Evolutionary conservation across 805 yeast genomes (phyloP), one percentile per base, ranked within the genome.

Genomic region (Kuraishia piskuri): DNA sequence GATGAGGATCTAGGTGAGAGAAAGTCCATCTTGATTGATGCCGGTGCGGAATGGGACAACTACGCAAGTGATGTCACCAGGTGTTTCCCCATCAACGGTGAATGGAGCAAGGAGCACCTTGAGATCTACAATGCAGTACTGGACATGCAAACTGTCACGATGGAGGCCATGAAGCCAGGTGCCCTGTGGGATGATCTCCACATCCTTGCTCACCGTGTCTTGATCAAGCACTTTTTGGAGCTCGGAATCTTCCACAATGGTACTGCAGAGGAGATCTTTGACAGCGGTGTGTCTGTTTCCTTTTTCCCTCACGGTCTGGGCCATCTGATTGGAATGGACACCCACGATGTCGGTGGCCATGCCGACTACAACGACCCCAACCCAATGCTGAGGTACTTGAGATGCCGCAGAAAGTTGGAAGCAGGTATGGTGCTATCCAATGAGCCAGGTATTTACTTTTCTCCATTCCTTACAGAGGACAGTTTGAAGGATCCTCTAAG

Each of bases 281-380:
- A 80, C 1, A 79, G 95, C 51, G 78, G 83, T 54, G 81, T 86
- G 4, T 81, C 95, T 2, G 86, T 84, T 4, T 80, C 86, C 22
- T 92, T 92, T 70, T 89, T 84, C 68, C 99, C 99, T 2, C 99
- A 94, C 64, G 99, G 99, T 0, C 73, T 94, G 54, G 99, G 99
- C 14, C 99, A 92, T 65, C 74, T 90, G 63, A 70, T 92, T 46
- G 99, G 99, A 22, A 77, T 92, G 86, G 97, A 92, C 65, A 90
- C 96, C 2, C 99, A 94, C 68, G 99, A 92, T 69, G 95, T 90
- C 49, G 98, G 89, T 46, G 98, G 99, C 1, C 64, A 76, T 57
- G 83, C 98, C 17, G 83, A 92, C 67, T 91, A 91, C 66, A 80
- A 83, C 2, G 99, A 92, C 66, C 78, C 87, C 8, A 84, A 94